phyloP scores from a whole-genome alignment of 768 basidiomycete genomes.

The Basidioascus undulatus region DNA sequence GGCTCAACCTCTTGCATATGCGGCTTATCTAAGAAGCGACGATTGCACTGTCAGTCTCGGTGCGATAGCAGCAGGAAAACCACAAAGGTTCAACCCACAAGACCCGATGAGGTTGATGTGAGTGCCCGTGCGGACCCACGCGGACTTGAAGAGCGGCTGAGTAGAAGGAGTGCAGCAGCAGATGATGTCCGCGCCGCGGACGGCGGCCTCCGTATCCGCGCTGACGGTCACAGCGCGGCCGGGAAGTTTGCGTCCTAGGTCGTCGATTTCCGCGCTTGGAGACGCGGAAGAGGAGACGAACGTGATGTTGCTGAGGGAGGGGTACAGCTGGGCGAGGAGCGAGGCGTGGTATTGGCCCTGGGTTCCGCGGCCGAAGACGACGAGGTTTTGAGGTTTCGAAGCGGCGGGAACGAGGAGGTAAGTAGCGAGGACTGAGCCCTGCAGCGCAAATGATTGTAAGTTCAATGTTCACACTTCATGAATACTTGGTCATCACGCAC shows the following conservation, averaged over 20 bases:
- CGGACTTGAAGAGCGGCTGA: conserved; percentile 6
- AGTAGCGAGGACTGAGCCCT: conserved; percentile 5
- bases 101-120: conserved; percentile 11
- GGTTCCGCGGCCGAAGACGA: conserved; percentile 8
- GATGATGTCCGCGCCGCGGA: conserved; percentile 12
- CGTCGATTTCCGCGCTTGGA: neutral
- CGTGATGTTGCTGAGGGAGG: conserved; percentile 1
- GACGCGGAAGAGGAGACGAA: conserved; percentile 5
- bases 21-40: conserved; percentile 13
- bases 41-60: no score
- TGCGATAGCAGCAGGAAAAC: neutral
- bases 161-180: conserved; percentile 15
- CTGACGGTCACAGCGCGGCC: neutral
- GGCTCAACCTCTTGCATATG: conserved; percentile 13
- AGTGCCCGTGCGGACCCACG: conserved; percentile 3
- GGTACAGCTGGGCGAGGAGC: conserved; percentile 6
- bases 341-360: conserved; percentile 10
- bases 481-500: neutral
- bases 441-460: neutral
- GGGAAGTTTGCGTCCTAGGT: neutral
- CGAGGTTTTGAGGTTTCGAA: neutral
- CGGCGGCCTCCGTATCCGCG: neutral
- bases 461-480: neutral
- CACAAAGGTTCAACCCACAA: neutral
- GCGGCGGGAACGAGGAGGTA: conserved; percentile 1